Percentiles rank a stretch among this genome's conserved stretches.
These are phyloP conservation scores for Pyricularia pennisetigena DNA, from an alignment of 2,329 filamentous ascomycete genomes.

Conservation along the genomic window DNA sequence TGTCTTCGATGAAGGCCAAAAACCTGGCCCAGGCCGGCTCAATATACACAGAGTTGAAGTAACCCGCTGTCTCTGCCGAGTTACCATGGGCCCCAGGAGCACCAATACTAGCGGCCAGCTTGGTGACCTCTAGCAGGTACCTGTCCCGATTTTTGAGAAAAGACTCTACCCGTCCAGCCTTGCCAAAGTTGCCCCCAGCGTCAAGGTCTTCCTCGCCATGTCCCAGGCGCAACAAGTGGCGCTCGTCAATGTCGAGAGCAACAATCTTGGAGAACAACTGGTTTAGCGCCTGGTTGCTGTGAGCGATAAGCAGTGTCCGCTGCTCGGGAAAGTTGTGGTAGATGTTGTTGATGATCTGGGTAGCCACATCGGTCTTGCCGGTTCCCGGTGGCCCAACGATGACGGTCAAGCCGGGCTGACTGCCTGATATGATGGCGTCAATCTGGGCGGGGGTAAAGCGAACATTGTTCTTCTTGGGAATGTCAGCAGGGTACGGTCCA, in stretches of 20 bases:
- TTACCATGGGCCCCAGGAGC: conserved; percentile 92
- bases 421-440: conserved; percentile 87
- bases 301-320: conserved; percentile 83
- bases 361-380: conserved; percentile 97
- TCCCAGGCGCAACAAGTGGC: conserved; percentile 83
- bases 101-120: conserved; percentile 72
- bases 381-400: conserved; percentile 94
- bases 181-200: conserved; percentile 81
- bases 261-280: conserved; percentile 97
- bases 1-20: conserved; percentile 50
- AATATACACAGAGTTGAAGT: conserved; percentile 90
- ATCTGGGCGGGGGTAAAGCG: conserved; percentile 88
- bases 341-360: conserved; percentile 97
- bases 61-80: conserved; percentile 92
- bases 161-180: conserved; percentile 87
- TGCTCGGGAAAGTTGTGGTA: conserved; percentile 96
- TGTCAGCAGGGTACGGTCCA: conserved; percentile 81
- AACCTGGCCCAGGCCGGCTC: conserved; percentile 84
- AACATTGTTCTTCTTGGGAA: conserved; percentile 69
- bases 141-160: conserved; percentile 80
- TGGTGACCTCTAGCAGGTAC: conserved; percentile 75
- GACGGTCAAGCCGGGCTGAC: conserved; percentile 86
- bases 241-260: conserved; percentile 89
- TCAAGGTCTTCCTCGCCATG: conserved; percentile 93
- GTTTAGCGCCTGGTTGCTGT: conserved; percentile 96